phyloP scores from a whole-genome alignment of 768 basidiomycete species.

The Obba rivulosa region DNA sequence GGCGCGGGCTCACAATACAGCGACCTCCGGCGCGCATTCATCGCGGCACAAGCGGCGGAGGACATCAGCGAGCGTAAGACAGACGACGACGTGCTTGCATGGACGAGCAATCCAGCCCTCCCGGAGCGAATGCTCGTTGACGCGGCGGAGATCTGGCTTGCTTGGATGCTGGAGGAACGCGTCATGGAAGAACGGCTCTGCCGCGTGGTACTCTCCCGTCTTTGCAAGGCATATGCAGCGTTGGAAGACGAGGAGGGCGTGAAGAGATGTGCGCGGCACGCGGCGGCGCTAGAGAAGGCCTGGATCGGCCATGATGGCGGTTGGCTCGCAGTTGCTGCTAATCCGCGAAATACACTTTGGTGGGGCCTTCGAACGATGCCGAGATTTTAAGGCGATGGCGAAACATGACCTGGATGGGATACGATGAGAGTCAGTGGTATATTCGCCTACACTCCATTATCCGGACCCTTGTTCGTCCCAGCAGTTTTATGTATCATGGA shows the following conservation, averaged over 20 bases:
- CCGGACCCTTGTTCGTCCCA: no score
- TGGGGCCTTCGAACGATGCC: slow-evolving; percentile 1
- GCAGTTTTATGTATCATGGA: no score
- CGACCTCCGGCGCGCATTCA: slow-evolving; percentile 5
- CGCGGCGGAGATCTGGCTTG: no score
- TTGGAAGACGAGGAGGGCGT: slow-evolving; percentile 5
- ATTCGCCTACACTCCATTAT: no score
- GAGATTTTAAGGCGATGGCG: no score
- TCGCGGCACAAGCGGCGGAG: slow-evolving; percentile 2
- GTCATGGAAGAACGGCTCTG: background rate
- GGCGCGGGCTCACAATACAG: background rate
- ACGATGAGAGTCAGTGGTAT: no score
- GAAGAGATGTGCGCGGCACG: slow-evolving; percentile 2
- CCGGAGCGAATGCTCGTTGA: no score
- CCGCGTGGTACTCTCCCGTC: slow-evolving; percentile 3
- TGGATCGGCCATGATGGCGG: slow-evolving; percentile 5
- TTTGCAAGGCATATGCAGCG: slow-evolving; percentile 7
- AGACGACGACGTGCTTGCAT: no score
- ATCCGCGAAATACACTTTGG: slow-evolving; percentile 3
- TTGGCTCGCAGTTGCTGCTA: slow-evolving; percentile 1
- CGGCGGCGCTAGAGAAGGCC: background rate
- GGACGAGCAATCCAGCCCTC: no score
- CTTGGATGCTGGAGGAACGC: no score
- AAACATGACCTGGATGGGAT: no score
- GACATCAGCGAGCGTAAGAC: background rate